These are phyloP conservation scores for Ajuga reptans DNA, from an alignment of 305 asterid species.

Conservation along the genomic window DNA sequence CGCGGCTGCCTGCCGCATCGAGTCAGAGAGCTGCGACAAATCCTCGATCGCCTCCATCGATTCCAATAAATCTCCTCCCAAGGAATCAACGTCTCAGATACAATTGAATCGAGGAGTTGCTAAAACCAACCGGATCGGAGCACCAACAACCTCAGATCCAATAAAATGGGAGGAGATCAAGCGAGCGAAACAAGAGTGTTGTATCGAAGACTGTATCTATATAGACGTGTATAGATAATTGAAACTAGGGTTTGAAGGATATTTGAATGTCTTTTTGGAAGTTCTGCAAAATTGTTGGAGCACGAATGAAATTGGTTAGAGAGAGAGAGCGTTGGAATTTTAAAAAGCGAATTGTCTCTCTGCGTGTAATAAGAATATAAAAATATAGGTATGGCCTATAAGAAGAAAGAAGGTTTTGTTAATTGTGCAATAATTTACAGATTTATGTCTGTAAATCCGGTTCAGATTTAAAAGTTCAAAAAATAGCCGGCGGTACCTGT, in stretches of 20 bases:
- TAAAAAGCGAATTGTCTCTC: conserved; percentile 18
- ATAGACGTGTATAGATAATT: conserved; percentile 9
- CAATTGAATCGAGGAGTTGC: conserved; percentile 15
- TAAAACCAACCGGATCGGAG: conserved; percentile 29
- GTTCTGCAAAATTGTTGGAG: conserved; percentile 8
- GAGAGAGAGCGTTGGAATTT: conserved; percentile 3
- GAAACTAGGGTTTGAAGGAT: conserved; percentile 19
- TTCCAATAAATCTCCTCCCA: conserved; percentile 28
- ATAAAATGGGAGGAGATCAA: conserved; percentile 30
- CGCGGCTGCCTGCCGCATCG: conserved; percentile 92
- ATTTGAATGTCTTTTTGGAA: conserved; percentile 6
- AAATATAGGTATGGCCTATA: not conserved
- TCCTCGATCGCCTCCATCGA: conserved; percentile 93
- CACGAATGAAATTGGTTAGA: conserved; percentile 6
- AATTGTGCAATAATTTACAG: not conserved
- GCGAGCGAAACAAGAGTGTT: conserved; percentile 12
- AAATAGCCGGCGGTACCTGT: not conserved
- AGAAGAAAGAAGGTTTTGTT: not conserved
- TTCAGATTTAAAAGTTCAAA: not conserved
- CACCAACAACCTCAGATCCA: conserved; percentile 28
- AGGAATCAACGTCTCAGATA: conserved; percentile 16
- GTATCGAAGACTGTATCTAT: conserved; percentile 15
- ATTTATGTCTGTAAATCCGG: not conserved
- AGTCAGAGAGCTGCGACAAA: conserved; percentile 71
- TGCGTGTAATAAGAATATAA: not conserved